Percentiles rank a stretch among this genome's conserved stretches.
These are phyloP conservation scores for Amphicarpaea edgeworthii DNA, from an alignment of 306 rosid species.

Conservation along the genomic window DNA sequence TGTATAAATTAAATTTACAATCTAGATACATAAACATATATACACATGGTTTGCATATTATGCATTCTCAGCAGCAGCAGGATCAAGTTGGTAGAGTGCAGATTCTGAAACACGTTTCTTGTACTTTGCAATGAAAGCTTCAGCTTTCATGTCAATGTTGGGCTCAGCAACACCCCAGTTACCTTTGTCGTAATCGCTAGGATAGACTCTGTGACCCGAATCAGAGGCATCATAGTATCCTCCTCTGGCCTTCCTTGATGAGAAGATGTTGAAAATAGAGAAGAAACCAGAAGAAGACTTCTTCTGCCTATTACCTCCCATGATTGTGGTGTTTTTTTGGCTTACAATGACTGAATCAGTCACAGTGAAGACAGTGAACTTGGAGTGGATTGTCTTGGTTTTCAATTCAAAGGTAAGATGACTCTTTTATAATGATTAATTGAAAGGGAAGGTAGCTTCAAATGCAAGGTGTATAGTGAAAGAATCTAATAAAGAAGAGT, in stretches of 20 bases:
- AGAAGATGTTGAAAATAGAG: conserved; percentile 65
- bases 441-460: conserved; percentile 7
- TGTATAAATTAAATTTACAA: conserved; percentile 12
- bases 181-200: conserved; percentile 66
- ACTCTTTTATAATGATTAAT: conserved; percentile 22
- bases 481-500: conserved; percentile 40
- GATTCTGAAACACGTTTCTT: conserved; percentile 58
- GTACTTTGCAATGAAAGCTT: conserved; percentile 55
- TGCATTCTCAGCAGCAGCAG: not conserved
- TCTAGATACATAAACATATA: conserved; percentile 4
- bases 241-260: conserved; percentile 43
- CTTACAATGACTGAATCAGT: not conserved
- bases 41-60: conserved; percentile 1
- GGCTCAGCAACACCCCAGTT: conserved; percentile 66
- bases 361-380: not conserved
- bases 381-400: conserved; percentile 10
- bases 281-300: conserved; percentile 52
- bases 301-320: conserved; percentile 56
- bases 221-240: conserved; percentile 39
- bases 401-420: not conserved
- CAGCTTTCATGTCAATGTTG: conserved; percentile 63
- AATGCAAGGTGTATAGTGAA: not conserved
- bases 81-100: conserved; percentile 45
- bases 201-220: conserved; percentile 52
- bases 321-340: not conserved